Evolutionary conservation across 768 basidiomycete genomes (phyloP).

Genomic region (Lactarius sp.): DNA sequence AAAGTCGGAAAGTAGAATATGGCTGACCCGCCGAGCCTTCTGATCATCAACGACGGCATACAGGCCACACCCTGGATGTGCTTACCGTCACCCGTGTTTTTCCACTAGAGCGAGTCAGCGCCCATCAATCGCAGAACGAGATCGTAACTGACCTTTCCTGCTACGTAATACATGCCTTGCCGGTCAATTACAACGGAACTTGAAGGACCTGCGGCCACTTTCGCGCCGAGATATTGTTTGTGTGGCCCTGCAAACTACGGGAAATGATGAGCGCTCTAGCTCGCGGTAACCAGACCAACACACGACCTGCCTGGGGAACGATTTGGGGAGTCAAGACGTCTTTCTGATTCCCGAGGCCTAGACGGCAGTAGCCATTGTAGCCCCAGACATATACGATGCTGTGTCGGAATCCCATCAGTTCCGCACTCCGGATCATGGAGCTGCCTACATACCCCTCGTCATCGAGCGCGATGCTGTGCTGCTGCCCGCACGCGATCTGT

Average conservation of each 20-base stretch:
- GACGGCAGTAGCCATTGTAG: slow-evolving; percentile 85
- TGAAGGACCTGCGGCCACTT: slow-evolving; percentile 74
- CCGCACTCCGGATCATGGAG: background rate
- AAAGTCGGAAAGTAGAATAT: slow-evolving; percentile 79
- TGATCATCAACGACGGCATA: slow-evolving; percentile 10
- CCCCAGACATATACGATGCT: slow-evolving; percentile 84
- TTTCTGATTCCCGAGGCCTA: slow-evolving; percentile 83
- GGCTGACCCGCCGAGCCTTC: slow-evolving; percentile 87
- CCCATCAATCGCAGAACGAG: background rate
- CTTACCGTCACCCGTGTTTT: slow-evolving; percentile 87
- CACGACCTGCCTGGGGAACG: slow-evolving; percentile 62
- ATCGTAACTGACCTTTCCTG: slow-evolving; percentile 53
- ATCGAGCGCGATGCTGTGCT: slow-evolving; percentile 83
- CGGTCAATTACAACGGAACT: slow-evolving; percentile 81
- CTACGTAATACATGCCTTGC: slow-evolving; percentile 85
- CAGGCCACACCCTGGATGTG: background rate
- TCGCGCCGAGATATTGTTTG: slow-evolving; percentile 51
- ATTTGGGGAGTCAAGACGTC: slow-evolving; percentile 75
- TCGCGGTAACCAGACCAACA: background rate
- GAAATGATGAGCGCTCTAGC: background rate
- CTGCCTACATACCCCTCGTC: slow-evolving; percentile 52
- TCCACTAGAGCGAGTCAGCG: slow-evolving; percentile 57
- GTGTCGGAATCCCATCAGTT: slow-evolving; percentile 12
- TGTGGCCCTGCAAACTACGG: slow-evolving; percentile 72
- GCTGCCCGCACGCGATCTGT: slow-evolving; percentile 79